Percentiles rank a stretch among this genome's conserved stretches.
Conservation (phyloP, 2,329 filamentous ascomycete genomes). For the Colletotrichum camelliae region DNA sequence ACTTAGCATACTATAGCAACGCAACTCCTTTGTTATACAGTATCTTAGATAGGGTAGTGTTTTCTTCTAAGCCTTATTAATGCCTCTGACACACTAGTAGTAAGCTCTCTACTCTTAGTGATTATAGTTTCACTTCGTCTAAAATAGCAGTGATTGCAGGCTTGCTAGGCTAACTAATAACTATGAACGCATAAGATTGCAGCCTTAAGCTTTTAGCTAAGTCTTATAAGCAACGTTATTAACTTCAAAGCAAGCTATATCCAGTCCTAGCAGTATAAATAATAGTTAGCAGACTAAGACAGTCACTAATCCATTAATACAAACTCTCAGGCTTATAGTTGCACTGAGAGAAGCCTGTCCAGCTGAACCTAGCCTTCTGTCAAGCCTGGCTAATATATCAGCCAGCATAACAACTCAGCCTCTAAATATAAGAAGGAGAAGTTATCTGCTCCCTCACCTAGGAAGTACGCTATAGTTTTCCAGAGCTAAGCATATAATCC, state of each 20-base stretch:
- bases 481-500: too few species aligned
- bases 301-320: too few species aligned
- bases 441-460: too few species aligned
- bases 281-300: too few species aligned
- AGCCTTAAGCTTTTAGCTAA: background rate
- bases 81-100: background rate
- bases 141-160: background rate
- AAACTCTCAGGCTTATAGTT: too few species aligned
- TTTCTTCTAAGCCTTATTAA: background rate
- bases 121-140: background rate
- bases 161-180: background rate
- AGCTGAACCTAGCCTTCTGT: too few species aligned
- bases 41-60: background rate
- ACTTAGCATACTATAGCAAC: background rate
- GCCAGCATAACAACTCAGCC: too few species aligned
- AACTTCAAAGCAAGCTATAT: background rate
- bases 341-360: too few species aligned
- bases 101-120: background rate
- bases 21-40: background rate
- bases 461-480: too few species aligned
- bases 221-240: background rate
- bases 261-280: background rate
- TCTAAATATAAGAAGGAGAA: too few species aligned
- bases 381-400: too few species aligned
- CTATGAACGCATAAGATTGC: background rate